These are phyloP conservation scores for Penicillium hordei DNA, from an alignment of 2,329 filamentous ascomycete genomes.

Conservation along the genomic window DNA sequence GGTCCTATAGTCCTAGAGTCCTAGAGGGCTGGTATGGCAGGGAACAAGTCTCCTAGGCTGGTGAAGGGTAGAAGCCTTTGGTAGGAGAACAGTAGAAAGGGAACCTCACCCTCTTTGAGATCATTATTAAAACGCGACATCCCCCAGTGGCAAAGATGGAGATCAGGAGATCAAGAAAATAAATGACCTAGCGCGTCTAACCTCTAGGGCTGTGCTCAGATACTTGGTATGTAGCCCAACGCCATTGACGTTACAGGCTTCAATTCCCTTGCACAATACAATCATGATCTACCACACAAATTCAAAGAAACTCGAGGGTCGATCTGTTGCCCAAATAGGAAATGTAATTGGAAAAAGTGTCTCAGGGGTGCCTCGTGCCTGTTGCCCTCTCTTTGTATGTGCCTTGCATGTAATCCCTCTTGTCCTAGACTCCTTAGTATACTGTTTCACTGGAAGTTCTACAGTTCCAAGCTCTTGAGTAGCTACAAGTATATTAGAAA, in stretches of 20 bases:
- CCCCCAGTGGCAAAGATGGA: constrained; percentile 1
- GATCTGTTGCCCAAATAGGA: constrained; percentile 12
- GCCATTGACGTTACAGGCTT: constrained; percentile 9
- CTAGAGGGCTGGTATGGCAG: constrained; percentile 14
- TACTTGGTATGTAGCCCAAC: background rate
- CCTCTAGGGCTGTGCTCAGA: background rate
- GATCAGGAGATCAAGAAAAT: background rate
- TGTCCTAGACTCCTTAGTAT: constrained; percentile 7
- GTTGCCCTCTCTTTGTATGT: constrained; percentile 1
- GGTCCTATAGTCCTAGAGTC: background rate
- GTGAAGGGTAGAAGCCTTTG: constrained; percentile 10
- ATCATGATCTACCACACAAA: constrained; percentile 5
- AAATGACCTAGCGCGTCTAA: background rate
- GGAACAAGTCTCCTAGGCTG: constrained; percentile 14
- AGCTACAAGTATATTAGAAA: constrained; percentile 15
- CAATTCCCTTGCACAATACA: constrained; percentile 2
- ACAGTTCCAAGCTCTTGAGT: background rate
- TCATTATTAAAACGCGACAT: constrained; percentile 19
- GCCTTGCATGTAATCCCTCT: constrained; percentile 10
- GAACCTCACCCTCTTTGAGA: constrained; percentile 3
- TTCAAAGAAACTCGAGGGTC: background rate
- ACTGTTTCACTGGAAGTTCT: constrained; percentile 17
- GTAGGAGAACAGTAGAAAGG: constrained; percentile 1
- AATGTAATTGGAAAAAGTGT: constrained; percentile 17
- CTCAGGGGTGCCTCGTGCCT: constrained; percentile 23